A percentile compares a stretch with the other conserved stretches of the same genome.
Evolutionary conservation across 768 basidiomycete species (phyloP).

Genomic region (Multifurca ochricompacta): DNA sequence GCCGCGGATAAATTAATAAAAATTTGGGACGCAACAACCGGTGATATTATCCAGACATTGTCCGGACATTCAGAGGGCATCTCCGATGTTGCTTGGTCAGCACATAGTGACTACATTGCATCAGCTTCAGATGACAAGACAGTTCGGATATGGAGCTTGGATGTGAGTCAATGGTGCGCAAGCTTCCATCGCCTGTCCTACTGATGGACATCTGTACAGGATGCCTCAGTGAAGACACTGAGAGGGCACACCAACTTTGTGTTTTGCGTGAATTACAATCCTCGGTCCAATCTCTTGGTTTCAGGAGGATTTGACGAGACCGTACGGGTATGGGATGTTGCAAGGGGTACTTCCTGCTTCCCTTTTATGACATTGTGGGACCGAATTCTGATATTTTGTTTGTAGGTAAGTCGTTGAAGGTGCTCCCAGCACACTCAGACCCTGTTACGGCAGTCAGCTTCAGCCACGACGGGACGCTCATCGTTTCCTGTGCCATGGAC

Average conservation of each 20-base stretch:
- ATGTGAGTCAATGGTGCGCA: constrained; percentile 37
- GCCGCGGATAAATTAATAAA: constrained; percentile 81
- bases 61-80: constrained; percentile 75
- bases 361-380: background rate
- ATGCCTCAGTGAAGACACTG: constrained; percentile 54
- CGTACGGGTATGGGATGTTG: constrained; percentile 94
- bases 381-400: background rate
- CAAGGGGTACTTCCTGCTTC: constrained; percentile 57
- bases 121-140: constrained; percentile 93
- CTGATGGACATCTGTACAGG: constrained; percentile 31
- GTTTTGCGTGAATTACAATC: constrained; percentile 89
- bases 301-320: constrained; percentile 96
- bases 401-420: constrained; percentile 74
- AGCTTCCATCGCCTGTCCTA: background rate
- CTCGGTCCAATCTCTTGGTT: constrained; percentile 81
- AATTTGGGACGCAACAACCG: constrained; percentile 68
- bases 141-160: constrained; percentile 77
- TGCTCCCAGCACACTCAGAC: constrained; percentile 93
- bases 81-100: constrained; percentile 86
- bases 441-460: constrained; percentile 93
- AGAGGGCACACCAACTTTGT: constrained; percentile 90
- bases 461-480: constrained; percentile 90
- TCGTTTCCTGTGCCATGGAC: constrained; percentile 94
- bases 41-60: constrained; percentile 65
- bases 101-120: constrained; percentile 73